These are phyloP conservation scores for Rubroshorea leprosula DNA, from an alignment of 345 rosid genomes.

Conservation along the genomic window DNA sequence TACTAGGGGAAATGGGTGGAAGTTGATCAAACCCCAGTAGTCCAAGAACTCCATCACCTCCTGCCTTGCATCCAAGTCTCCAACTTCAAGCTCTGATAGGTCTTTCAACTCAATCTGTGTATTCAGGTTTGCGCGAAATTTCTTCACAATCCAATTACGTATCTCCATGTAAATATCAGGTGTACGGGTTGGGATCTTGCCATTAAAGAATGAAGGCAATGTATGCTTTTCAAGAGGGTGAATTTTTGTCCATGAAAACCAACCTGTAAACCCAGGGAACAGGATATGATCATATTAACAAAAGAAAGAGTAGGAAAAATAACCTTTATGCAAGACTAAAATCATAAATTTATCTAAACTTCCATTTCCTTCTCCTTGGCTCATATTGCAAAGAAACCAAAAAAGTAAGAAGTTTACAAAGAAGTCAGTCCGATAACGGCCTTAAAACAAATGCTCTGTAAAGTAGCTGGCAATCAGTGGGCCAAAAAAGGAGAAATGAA, in stretches of 20 bases:
- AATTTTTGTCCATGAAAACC: slow-evolving; percentile 91
- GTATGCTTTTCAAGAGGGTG: slow-evolving; percentile 82
- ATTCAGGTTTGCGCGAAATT: slow-evolving; percentile 70
- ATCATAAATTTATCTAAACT: too few relatives aligned
- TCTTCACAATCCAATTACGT: slow-evolving; percentile 80
- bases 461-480: too few relatives aligned
- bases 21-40: slow-evolving; percentile 97
- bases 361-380: too few relatives aligned
- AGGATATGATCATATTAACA: neutral
- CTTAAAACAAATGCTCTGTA: too few relatives aligned
- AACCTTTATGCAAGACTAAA: too few relatives aligned
- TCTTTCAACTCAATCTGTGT: slow-evolving; percentile 59
- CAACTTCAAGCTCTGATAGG: slow-evolving; percentile 70
- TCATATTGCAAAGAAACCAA: too few relatives aligned
- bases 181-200: slow-evolving; percentile 60
- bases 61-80: slow-evolving; percentile 67
- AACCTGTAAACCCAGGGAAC: slow-evolving; percentile 43
- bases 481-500: neutral
- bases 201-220: slow-evolving; percentile 77
- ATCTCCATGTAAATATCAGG: slow-evolving; percentile 66
- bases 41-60: slow-evolving; percentile 96
- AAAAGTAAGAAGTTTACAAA: too few relatives aligned
- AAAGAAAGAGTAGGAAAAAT: neutral
- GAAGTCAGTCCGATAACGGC: too few relatives aligned
- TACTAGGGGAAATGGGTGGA: slow-evolving; percentile 68